A percentile compares a stretch with the other conserved stretches of the same genome.
Conservation (phyloP, 352 stramenopile genomes). For the Globisporangium heterothallicum region DNA sequence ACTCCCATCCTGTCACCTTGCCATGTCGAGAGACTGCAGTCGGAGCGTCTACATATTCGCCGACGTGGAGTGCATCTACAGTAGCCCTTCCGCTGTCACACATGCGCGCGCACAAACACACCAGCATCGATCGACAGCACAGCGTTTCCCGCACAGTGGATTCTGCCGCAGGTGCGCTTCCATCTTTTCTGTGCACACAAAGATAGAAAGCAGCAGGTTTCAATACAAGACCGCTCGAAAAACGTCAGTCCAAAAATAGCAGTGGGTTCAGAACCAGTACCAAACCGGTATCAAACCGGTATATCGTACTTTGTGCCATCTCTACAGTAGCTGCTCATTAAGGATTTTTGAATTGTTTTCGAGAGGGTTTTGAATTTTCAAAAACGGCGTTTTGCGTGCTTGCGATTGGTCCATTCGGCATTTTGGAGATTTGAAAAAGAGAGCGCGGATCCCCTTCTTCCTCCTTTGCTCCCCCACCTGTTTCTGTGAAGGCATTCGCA, state of each 20-base stretch:
- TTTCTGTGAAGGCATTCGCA: constrained; percentile 8
- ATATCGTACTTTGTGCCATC: background rate
- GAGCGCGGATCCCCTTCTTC: constrained; percentile 4
- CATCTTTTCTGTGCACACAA: background rate
- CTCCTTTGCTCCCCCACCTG: constrained; percentile 10
- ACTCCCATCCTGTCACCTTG: no score
- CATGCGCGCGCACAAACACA: no score
- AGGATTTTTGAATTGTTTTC: constrained; percentile 1
- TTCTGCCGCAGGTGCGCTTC: background rate
- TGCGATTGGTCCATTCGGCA: background rate
- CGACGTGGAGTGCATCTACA: background rate
- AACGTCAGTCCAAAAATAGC: background rate
- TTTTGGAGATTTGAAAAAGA: constrained; percentile 13
- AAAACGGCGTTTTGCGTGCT: constrained; percentile 1
- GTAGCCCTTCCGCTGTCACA: background rate
- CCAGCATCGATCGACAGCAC: no score
- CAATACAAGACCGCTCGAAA: background rate
- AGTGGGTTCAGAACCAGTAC: background rate
- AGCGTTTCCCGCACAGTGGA: no score
- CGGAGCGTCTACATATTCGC: no score
- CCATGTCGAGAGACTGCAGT: no score
- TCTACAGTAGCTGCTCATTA: background rate
- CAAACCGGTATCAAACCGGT: constrained; percentile 11
- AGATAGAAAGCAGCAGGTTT: background rate
- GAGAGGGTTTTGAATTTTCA: constrained; percentile 23